Conservation (phyloP, 345 rosid species). For the Linum lewisii region DNA sequence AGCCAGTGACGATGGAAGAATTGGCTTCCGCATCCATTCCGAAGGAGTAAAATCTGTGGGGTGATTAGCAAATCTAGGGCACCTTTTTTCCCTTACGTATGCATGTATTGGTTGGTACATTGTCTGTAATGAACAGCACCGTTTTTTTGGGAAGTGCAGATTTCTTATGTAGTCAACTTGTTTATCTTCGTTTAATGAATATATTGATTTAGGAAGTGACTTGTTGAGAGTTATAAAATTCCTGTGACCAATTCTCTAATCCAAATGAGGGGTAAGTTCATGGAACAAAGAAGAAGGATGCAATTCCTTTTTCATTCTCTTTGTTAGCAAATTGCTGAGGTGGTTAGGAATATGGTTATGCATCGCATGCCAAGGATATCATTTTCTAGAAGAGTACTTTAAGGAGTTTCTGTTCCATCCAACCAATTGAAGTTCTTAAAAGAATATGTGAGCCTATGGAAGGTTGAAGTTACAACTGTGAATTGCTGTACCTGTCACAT, state of each 20-base stretch:
- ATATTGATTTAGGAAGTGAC: not conserved
- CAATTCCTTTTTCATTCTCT: not conserved
- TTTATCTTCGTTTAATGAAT: not conserved
- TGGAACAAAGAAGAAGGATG: not conserved
- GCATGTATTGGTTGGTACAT: not conserved
- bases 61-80: not conserved
- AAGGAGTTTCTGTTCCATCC: not conserved
- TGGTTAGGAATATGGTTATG: too few relatives aligned
- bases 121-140: not conserved
- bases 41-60: not conserved
- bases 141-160: not conserved
- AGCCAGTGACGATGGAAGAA: not conserved
- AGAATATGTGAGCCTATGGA: not conserved
- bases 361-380: too few relatives aligned
- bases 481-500: not conserved
- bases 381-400: too few relatives aligned
- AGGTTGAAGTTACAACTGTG: not conserved
- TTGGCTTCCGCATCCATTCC: constrained; percentile 1
- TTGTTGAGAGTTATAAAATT: not conserved
- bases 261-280: too few relatives aligned
- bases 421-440: not conserved
- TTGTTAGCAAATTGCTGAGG: not conserved
- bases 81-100: not conserved
- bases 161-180: not conserved
- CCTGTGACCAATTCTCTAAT: too few relatives aligned